Conservation (phyloP, 495 filamentous ascomycete genomes). For the Neurospora hispaniola region DNA sequence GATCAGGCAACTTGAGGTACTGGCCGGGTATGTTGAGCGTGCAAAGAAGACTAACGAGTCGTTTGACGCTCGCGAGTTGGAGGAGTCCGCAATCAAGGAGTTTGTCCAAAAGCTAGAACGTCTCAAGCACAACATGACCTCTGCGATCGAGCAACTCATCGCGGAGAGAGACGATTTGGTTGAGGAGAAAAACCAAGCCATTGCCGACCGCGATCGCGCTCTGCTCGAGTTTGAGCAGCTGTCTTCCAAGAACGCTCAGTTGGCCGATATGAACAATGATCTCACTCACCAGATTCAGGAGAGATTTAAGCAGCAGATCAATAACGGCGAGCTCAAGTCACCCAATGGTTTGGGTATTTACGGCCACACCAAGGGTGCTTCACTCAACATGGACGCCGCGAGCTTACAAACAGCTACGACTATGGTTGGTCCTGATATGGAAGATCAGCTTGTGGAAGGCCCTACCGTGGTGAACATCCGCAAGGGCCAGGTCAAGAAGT, state of each 20-base stretch:
- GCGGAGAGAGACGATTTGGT: slow-evolving; percentile 69
- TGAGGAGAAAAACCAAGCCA: slow-evolving; percentile 70
- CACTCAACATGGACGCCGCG: slow-evolving; percentile 41
- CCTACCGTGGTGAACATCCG: slow-evolving; percentile 88
- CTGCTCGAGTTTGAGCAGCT: slow-evolving; percentile 93
- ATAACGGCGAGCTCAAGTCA: slow-evolving; percentile 39
- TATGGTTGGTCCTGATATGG: slow-evolving; percentile 53
- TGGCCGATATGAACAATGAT: slow-evolving; percentile 89
- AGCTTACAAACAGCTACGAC: slow-evolving; percentile 27
- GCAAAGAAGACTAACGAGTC: slow-evolving; percentile 66
- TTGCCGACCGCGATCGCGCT: slow-evolving; percentile 76
- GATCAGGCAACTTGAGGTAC: slow-evolving; percentile 77
- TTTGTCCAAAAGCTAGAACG: slow-evolving; percentile 80
- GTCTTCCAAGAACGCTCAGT: slow-evolving; percentile 83
- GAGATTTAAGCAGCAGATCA: slow-evolving; percentile 71
- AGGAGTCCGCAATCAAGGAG: slow-evolving; percentile 75
- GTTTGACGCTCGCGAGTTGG: slow-evolving; percentile 62
- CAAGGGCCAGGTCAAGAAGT: slow-evolving; percentile 86
- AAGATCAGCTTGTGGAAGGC: slow-evolving; percentile 59
- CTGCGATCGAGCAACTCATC: slow-evolving; percentile 74
- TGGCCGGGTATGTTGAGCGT: slow-evolving; percentile 52
- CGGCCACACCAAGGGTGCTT: slow-evolving; percentile 60
- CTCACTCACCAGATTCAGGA: slow-evolving; percentile 89
- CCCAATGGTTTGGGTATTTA: slow-evolving; percentile 84
- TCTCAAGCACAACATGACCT: slow-evolving; percentile 68